These are phyloP conservation scores for Tetrahymena borealis DNA, from an alignment of 73 alveolate genomes.

Conservation along the genomic window DNA sequence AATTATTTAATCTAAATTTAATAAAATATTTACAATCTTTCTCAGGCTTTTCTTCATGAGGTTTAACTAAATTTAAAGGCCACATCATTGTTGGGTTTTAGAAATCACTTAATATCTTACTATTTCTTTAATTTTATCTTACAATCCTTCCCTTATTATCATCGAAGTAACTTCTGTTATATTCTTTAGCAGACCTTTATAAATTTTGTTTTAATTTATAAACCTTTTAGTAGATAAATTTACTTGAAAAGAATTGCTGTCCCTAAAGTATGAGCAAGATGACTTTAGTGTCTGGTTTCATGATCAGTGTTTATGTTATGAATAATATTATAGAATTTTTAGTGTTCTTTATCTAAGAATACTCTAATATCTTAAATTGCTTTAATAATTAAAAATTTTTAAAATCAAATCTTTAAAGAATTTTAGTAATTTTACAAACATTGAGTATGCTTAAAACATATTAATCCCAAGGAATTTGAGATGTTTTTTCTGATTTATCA, in stretches of 20 bases:
- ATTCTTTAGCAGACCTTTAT: neutral
- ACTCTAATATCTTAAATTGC: neutral
- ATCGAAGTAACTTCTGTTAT: neutral
- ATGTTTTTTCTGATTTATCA: neutral
- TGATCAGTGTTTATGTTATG: neutral
- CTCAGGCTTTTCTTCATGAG: neutral
- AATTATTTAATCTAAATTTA: no score
- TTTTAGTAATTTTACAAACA: neutral
- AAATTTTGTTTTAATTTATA: neutral
- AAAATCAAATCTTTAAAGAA: neutral
- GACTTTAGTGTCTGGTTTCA: neutral
- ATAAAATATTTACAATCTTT: neutral
- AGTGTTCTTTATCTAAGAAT: neutral
- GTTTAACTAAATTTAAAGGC: neutral
- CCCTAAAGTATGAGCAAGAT: neutral
- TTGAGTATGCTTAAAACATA: neutral
- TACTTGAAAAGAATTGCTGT: neutral
- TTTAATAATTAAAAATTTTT: neutral
- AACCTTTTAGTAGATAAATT: neutral
- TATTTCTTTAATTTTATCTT: neutral
- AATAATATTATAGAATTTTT: neutral
- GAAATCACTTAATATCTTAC: neutral
- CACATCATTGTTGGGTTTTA: neutral
- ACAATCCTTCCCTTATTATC: neutral
- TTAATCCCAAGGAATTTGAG: neutral